Evolutionary conservation across 768 basidiomycete genomes (phyloP), one percentile per base, ranked within the genome.

Genomic region (Sistotremastrum niveocremeum): DNA sequence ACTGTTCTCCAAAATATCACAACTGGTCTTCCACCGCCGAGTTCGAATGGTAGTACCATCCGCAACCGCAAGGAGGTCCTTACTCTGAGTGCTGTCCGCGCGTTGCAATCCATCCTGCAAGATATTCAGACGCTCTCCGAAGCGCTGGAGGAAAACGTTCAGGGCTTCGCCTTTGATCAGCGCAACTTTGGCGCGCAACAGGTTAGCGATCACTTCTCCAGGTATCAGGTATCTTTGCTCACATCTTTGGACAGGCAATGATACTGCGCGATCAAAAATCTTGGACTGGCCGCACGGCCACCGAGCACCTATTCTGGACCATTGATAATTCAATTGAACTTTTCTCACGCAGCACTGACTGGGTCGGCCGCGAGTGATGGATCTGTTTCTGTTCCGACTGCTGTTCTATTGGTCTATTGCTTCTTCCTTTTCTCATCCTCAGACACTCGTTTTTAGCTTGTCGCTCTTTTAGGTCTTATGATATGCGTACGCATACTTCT

Each of bases 141-240:
- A 58, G 91, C 89, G 9, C 64, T 95, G 50, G 87, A 90, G 43
- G 86, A 95, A 57, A 87, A 91, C 55, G 79, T 86, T 6, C 89
- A 90, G 48, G 56, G 86, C 62, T 99, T 99, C 65, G 90, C 86
- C 33, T 81, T 86, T 57, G 89, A 93, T 61, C 85, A 91, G 57
- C 73, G 93, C 46, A 95, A 95, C 63, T 91, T 90, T 62, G 91
- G 89, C 46, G 93, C 95, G 47, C 95, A 99, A 60, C 95, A 95
- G 79, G 89, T 89, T 51, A 47, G 46, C 42, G 69, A 63, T 7
- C 31, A 6, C 45, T 31, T 45, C 41, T 33, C 38, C 9, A 31
- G 28, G 20, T 37, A 49, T 47, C 10, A 20, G 29, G 20, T 42
- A 42, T 32, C 4, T 38, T 4, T 39, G 43, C 12, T 54, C 28